A percentile compares a stretch with the other conserved stretches of the same genome.
Evolutionary conservation across 2,329 filamentous ascomycete genomes (phyloP).

Genomic region (Tolypocladium endophyticum): DNA sequence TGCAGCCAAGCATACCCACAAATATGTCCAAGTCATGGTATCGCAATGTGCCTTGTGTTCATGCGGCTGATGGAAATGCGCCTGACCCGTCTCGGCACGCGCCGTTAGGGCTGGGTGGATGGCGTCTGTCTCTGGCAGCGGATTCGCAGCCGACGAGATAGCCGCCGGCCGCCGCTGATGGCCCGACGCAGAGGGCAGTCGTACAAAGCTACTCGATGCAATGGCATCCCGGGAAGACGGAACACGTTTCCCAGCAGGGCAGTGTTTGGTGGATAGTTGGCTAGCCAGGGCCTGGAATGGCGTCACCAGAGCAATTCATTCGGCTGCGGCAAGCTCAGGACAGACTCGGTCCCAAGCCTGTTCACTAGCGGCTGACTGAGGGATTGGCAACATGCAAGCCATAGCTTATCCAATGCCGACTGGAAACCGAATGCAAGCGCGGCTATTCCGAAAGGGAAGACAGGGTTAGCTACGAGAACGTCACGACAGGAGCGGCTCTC

Average conservation of each 20-base stretch:
- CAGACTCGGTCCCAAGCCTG: not conserved
- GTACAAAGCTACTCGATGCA: not conserved
- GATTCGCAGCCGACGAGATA: not conserved
- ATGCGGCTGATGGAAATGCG: not conserved
- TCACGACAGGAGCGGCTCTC: not conserved
- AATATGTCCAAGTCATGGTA: not conserved
- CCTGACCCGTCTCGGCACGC: conserved; percentile 4
- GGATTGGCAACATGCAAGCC: not conserved
- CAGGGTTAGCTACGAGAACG: too few relatives aligned
- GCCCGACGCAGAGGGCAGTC: not conserved
- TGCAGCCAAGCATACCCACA: too few relatives aligned
- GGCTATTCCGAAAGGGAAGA: not conserved
- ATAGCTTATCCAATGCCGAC: not conserved
- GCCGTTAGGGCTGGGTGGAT: conserved; percentile 1
- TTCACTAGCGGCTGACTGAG: not conserved
- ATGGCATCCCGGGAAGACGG: not conserved
- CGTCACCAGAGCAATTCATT: not conserved
- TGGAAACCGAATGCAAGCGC: not conserved
- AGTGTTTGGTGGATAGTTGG: not conserved
- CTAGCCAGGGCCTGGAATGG: not conserved
- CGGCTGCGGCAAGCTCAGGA: not conserved
- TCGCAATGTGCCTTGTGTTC: not conserved
- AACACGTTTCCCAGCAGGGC: not conserved
- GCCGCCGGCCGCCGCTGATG: not conserved
- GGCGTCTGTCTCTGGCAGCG: not conserved